phyloP scores from a whole-genome alignment of 2,329 filamentous ascomycete species.

The Botrytis aclada region DNA sequence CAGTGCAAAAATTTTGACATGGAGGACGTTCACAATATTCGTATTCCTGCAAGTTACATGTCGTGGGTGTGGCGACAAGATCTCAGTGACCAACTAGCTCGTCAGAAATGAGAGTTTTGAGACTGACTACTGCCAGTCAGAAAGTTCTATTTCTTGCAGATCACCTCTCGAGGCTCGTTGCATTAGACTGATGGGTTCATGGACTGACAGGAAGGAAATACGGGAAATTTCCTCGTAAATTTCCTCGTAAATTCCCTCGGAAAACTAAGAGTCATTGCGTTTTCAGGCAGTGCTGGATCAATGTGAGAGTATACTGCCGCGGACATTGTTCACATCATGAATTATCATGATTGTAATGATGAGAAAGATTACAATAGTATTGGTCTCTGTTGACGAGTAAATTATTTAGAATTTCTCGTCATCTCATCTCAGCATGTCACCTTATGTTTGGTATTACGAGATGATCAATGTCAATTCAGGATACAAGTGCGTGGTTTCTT shows the following conservation, averaged over 20 bases:
- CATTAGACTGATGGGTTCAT: background rate
- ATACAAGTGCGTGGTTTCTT: background rate
- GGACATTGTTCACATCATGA: background rate
- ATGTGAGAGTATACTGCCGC: background rate
- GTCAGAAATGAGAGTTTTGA: background rate
- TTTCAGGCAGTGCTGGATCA: background rate
- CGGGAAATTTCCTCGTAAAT: too few relatives aligned
- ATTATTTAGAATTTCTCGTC: background rate
- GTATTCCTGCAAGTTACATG: background rate
- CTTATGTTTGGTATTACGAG: background rate
- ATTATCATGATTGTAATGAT: background rate
- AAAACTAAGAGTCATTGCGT: background rate
- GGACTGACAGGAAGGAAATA: background rate
- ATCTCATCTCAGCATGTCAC: background rate
- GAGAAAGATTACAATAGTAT: background rate
- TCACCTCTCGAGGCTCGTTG: background rate
- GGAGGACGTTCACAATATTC: background rate
- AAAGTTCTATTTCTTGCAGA: background rate
- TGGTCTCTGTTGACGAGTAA: background rate
- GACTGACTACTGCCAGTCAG: background rate
- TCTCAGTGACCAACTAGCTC: background rate
- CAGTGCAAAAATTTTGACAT: background rate
- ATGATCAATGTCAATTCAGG: background rate
- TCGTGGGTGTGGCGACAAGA: too few relatives aligned
- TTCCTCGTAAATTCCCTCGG: too few relatives aligned